Evolutionary conservation across 805 yeast genomes (phyloP).

Genomic region (Kodamaea sagamina): DNA sequence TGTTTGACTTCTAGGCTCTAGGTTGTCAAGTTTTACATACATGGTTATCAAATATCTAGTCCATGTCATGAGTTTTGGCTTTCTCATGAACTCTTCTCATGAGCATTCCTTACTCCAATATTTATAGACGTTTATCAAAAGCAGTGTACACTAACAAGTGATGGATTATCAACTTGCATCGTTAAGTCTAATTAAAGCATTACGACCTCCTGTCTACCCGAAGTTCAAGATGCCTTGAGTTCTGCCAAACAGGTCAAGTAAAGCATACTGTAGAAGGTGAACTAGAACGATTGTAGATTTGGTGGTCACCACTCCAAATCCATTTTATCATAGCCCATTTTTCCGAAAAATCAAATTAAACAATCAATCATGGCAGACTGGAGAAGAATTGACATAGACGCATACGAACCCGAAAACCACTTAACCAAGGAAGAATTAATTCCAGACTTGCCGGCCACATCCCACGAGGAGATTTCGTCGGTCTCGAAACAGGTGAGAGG

Average conservation of each 20-base stretch:
- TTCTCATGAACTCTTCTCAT: not conserved
- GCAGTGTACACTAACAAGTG: too few relatives aligned
- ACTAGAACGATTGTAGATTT: too few relatives aligned
- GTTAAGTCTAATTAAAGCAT: too few relatives aligned
- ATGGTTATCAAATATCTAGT: not conserved
- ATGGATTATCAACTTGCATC: too few relatives aligned
- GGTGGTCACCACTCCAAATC: too few relatives aligned
- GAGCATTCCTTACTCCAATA: not conserved
- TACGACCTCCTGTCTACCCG: too few relatives aligned
- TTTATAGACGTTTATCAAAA: not conserved
- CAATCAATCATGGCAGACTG: constrained; percentile 59
- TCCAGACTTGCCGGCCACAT: constrained; percentile 49
- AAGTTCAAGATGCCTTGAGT: too few relatives aligned
- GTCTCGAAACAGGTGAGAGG: constrained; percentile 60
- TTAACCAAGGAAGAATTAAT: constrained; percentile 63
- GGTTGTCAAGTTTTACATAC: not conserved
- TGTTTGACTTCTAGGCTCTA: not conserved
- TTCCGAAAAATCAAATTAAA: not conserved
- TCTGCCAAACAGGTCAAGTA: too few relatives aligned
- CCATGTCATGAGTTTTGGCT: too few relatives aligned
- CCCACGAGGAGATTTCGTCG: constrained; percentile 53
- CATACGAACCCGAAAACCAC: constrained; percentile 79
- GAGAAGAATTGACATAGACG: constrained; percentile 95
- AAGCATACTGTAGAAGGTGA: too few relatives aligned
- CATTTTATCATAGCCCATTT: too few relatives aligned